Base-by-base conservation (phyloP, 2,329 filamentous ascomycete species). In the Ophiostoma australiae region DNA sequence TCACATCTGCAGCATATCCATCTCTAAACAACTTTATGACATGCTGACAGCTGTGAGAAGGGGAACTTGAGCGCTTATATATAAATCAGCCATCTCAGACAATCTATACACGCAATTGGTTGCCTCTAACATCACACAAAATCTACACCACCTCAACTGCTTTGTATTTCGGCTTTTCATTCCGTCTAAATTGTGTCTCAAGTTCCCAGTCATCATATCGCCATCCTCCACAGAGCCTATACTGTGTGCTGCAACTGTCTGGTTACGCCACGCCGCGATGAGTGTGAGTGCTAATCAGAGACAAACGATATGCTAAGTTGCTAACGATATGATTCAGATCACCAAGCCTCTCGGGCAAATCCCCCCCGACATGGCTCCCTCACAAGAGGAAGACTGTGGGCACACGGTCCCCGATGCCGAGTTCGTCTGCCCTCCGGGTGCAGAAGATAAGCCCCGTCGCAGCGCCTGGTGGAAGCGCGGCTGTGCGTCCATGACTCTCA, bases 391-490 rank as follows among this genome's bases (percentile, higher is more conserved):
- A 66, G 63, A 27, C 20, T n/a, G 20, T 15, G 63, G 33, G 11
- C 31, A 15, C 20, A 39, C 3, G 7, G 61, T 33, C 3, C 35
- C 63, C n/a, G 63, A 39, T 23, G 35, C 3, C 35, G 35, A 41
- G 5, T 2, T 15, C 13, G 17, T 63, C 15, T 31, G 15, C 11
- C 63, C 63, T n/a, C 35, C 35, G 23, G 72, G 72, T 1, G 71
- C 72, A 15, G 70, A 72, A 27, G 37, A 61, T 55, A 74, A 74
- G 15, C 70, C 71, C 2, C 39, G 68, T 1, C 69, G 61, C 1
- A 67, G 11, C 1, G 44, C 65, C 1, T 0, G 6, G 5, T 73
- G 72, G 71, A 31, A 44, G 23, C 65, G 66, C 8, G 68, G 69
- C 52, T 73, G 35, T 44, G 27, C 31, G 0, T 11, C 37, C 39